Base-by-base conservation (phyloP, 805 yeast genomes). In the Metschnikowia corniflorae region DNA sequence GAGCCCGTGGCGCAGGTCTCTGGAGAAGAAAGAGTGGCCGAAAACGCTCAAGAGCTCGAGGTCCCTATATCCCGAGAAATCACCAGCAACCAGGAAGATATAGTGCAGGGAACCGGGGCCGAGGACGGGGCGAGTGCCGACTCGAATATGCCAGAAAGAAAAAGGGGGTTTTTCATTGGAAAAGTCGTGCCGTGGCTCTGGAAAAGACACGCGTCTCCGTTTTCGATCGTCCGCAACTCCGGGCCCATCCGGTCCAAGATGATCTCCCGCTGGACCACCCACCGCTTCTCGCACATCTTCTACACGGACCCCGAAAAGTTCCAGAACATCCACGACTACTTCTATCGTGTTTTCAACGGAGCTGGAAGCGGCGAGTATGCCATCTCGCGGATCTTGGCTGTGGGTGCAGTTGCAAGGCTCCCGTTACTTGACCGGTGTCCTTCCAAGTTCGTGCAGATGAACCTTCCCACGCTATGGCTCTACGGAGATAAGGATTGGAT, bases 401-500 rank as follows among this genome's bases (percentile, higher is more conserved):
- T 78, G 6, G 82, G 81, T 9, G 80, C 80, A 0, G 74, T 65
- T 23, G 63, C 85, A 0, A 69, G 73, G 44, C 54, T 75, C 26
- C 86, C 87, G 2, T 55, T 80, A 29, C 44, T 75, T 21, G 80
- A 75, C 44, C 65, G 86, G 47, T 55, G 68, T 33, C 73, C 73
- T 1, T 51, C 56, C 26, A 52, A 45, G 40, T 58, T 57, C 70
- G 47, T 78, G 66, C 12, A 60, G 46, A 31, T 57, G 68, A 33
- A 51, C 41, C 45, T 74, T 12, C 77, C 77, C 3, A 65, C 77
- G 1, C 54, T 78, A 20, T 78, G 83, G 80, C 43, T 79, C 16
- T 80, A 80, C 49, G 87, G 87, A 7, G 85, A 79, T 41, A 61
- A 58, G 25, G 87, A 80, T 54, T 80, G 87, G 87, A 80, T 80